Percentiles rank a stretch among this genome's conserved stretches.
Evolutionary conservation across 495 filamentous ascomycete species (phyloP).

Genomic region (Evernia prunastri): DNA sequence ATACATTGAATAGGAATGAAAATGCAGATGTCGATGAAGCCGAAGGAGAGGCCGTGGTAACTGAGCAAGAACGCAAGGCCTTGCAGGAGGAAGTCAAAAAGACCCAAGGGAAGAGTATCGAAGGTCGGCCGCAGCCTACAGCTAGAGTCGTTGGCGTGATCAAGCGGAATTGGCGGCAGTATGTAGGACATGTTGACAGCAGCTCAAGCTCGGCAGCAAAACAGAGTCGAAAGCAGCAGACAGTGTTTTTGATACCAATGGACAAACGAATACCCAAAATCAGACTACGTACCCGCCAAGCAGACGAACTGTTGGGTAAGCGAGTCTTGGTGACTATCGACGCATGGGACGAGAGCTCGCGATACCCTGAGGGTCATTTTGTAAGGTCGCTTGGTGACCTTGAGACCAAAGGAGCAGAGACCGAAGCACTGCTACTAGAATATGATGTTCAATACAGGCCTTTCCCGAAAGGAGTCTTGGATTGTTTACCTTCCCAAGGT

Average conservation of each 20-base stretch:
- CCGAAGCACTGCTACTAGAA: conserved; percentile 87
- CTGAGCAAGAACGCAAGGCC: conserved; percentile 76
- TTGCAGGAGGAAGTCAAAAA: conserved; percentile 86
- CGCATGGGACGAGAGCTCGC: conserved; percentile 85
- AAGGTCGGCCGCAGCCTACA: conserved; percentile 81
- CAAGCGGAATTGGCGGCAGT: conserved; percentile 95
- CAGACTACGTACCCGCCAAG: conserved; percentile 82
- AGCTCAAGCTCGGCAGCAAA: conserved; percentile 66
- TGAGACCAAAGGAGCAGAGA: conserved; percentile 92
- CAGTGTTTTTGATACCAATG: conserved; percentile 92
- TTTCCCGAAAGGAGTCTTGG: conserved; percentile 89
- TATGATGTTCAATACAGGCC: conserved; percentile 97
- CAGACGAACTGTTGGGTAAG: conserved; percentile 78
- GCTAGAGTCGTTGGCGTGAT: conserved; percentile 87
- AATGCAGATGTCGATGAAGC: conserved; percentile 76
- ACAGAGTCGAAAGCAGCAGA: conserved; percentile 77
- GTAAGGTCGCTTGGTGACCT: conserved; percentile 87
- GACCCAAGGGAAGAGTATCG: conserved; percentile 67
- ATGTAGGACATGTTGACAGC: conserved; percentile 89
- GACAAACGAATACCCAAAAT: conserved; percentile 97
- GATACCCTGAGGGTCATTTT: conserved; percentile 90
- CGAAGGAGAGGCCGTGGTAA: conserved; percentile 65
- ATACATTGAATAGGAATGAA: conserved; percentile 85
- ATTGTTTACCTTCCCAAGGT: conserved; percentile 86
- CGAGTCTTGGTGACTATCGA: conserved; percentile 93